These are phyloP conservation scores for Amanita inopinata DNA, from an alignment of 768 basidiomycete genomes.

Conservation along the genomic window DNA sequence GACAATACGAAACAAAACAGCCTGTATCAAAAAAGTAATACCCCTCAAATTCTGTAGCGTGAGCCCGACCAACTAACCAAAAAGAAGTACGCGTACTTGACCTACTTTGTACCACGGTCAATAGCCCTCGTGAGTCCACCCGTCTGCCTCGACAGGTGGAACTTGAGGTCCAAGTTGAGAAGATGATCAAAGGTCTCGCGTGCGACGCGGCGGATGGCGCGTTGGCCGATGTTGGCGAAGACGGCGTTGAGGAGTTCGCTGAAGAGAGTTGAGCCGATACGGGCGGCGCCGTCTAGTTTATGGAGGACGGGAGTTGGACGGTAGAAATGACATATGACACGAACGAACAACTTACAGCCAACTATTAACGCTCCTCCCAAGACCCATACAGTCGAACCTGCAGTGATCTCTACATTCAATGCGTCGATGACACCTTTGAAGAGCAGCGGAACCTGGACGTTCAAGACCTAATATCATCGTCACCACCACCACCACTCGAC, in stretches of 20 bases:
- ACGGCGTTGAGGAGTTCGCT: slow-evolving; percentile 91
- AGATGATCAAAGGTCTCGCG: slow-evolving; percentile 94
- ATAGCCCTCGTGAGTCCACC: slow-evolving; percentile 95
- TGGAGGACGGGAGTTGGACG: slow-evolving; percentile 1
- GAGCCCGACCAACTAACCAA: neutral
- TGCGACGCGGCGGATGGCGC: slow-evolving; percentile 89
- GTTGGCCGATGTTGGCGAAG: slow-evolving; percentile 92
- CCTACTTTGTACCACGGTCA: slow-evolving; percentile 93
- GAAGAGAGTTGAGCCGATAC: slow-evolving; percentile 84
- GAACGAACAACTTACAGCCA: slow-evolving; percentile 59
- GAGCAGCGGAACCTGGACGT: slow-evolving; percentile 95
- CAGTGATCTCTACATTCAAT: slow-evolving; percentile 73
- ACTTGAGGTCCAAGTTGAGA: slow-evolving; percentile 81
- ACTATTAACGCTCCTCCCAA: slow-evolving; percentile 84
- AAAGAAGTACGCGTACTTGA: slow-evolving; percentile 7
- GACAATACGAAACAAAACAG: slow-evolving; percentile 88
- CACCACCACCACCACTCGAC: neutral
- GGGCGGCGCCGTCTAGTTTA: slow-evolving; percentile 73
- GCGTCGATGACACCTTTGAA: slow-evolving; percentile 91
- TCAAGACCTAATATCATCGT: slow-evolving; percentile 56
- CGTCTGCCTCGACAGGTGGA: slow-evolving; percentile 89
- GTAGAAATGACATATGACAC: neutral
- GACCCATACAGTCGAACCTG: slow-evolving; percentile 76
- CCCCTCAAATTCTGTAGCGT: slow-evolving; percentile 43
- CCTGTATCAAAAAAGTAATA: slow-evolving; percentile 89